Conservation (phyloP, 768 basidiomycete species). For the Crucibulum laeve region DNA sequence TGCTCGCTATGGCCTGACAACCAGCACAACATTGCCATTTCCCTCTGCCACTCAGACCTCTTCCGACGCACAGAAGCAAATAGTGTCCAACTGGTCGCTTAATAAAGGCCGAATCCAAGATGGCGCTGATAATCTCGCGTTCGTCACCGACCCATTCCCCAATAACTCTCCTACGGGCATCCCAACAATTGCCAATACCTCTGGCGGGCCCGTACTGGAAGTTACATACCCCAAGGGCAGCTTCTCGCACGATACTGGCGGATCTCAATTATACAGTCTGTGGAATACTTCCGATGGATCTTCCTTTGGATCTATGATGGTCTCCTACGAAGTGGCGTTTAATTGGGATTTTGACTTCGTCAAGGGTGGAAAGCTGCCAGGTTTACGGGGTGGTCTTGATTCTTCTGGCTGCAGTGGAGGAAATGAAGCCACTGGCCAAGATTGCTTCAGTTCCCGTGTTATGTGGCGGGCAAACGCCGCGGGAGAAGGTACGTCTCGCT, state of each 20-base stretch:
- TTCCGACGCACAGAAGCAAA: conserved; percentile 42
- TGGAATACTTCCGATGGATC: conserved; percentile 62
- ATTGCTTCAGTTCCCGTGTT: conserved; percentile 69
- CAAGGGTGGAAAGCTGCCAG: conserved; percentile 74
- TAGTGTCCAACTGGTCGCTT: conserved; percentile 58
- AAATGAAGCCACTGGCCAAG: conserved; percentile 50
- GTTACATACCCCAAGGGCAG: conserved; percentile 62
- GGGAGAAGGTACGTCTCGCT: conserved; percentile 58
- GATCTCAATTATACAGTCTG: conserved; percentile 62
- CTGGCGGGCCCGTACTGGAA: conserved; percentile 44
- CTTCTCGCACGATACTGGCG: conserved; percentile 57
- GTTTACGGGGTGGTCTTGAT: conserved; percentile 64
- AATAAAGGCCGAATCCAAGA: conserved; percentile 59
- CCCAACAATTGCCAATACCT: conserved; percentile 14
- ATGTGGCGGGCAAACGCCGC: conserved; percentile 70
- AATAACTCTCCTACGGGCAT: conserved; percentile 30
- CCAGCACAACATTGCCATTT: conserved; percentile 61
- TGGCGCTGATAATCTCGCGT: conserved; percentile 48
- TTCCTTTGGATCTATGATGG: conserved; percentile 60
- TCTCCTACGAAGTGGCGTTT: conserved; percentile 76
- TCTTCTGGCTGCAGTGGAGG: conserved; percentile 69
- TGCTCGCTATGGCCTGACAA: conserved; percentile 47
- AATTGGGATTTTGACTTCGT: conserved; percentile 64
- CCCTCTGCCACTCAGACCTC: conserved; percentile 57
- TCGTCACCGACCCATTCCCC: conserved; percentile 68